Evolutionary conservation across 1,139 yeast species (phyloP), one percentile per base, ranked within the genome.

Genomic region (Zygoascus meyerae): DNA sequence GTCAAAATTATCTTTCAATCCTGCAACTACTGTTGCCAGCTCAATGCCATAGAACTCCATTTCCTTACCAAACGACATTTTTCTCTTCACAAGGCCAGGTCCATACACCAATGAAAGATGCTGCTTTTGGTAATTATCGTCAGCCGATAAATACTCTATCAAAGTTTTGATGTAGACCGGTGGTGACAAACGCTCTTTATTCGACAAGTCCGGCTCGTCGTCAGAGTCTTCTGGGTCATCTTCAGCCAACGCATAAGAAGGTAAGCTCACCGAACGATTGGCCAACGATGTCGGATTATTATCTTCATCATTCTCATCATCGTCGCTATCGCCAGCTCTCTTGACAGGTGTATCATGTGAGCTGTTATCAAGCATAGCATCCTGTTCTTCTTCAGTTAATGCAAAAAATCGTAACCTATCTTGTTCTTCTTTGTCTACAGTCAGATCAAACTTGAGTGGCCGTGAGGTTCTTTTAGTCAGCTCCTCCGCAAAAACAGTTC

Each of bases 151-250:
- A 53, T 81, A 83, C 8, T 66, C 66, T n/a, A 81, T 53, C n/a
- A 83, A 64, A 44, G 81, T 86, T 50, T 78, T 77, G 28, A 84
- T 67, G 56, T 82, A 84, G 1, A 81, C 70, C 0, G 90, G 90
- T 3, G 71, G 65, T 0, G 71, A 58, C 0, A 78, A 65, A n/a
- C 60, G 65, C 7, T 64, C 60, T 15, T 62, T 66, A 37, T 63
- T 63, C n/a, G 66, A 68, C 33, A 71, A 52, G 2, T 75, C 65
- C 1, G 76, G 77, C 47, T 78, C 83, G 26, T 76, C 81, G 12
- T 77, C 82, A n/a, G 74, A 70, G 48, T 74, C 78, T 34, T 73
- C 79, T 18, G 55, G 63, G 37, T 62, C 63, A 41, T 63, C 61
- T 21, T 56, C 65, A 2, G 62, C 61, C 35, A 59, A 42, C 2